phyloP scores from a whole-genome alignment of 164 flowering plant genomes.

The Liriodendron chinense region DNA sequence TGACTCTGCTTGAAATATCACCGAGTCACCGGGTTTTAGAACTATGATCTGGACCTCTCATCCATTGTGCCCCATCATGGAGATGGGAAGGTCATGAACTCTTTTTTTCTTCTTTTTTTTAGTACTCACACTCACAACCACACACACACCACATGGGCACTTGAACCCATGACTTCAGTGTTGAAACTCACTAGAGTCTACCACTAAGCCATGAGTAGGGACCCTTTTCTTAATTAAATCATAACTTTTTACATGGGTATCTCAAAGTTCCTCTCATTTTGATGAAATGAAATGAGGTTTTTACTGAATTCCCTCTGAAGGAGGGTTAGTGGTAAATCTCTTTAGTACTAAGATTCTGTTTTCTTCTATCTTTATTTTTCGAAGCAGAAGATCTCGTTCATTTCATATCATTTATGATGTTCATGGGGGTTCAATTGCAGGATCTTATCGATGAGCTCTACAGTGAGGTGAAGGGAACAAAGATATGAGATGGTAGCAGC shows the following conservation, averaged over 20 bases:
- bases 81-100: not conserved
- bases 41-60: not conserved
- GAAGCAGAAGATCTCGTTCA: not conserved
- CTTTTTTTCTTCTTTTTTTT: too few relatives aligned
- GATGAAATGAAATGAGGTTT: not conserved
- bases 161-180: too few relatives aligned
- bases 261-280: not conserved
- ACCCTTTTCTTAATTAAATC: not conserved
- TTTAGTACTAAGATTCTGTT: not conserved
- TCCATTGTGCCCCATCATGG: not conserved
- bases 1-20: too few relatives aligned
- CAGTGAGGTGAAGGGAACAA: conserved; percentile 54
- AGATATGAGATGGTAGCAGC: conserved; percentile 22
- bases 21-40: too few relatives aligned
- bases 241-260: not conserved
- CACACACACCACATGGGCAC: too few relatives aligned
- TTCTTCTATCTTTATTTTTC: not conserved
- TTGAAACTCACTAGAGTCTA: too few relatives aligned
- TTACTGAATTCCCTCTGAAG: not conserved
- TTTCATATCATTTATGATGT: not conserved
- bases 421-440: conserved; percentile 29
- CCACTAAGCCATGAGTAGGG: too few relatives aligned
- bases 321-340: not conserved
- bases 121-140: too few relatives aligned
- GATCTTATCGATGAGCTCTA: conserved; percentile 59